Conservation (phyloP, 2,329 filamentous ascomycete genomes). For the Neopestalotiopsis sp. region DNA sequence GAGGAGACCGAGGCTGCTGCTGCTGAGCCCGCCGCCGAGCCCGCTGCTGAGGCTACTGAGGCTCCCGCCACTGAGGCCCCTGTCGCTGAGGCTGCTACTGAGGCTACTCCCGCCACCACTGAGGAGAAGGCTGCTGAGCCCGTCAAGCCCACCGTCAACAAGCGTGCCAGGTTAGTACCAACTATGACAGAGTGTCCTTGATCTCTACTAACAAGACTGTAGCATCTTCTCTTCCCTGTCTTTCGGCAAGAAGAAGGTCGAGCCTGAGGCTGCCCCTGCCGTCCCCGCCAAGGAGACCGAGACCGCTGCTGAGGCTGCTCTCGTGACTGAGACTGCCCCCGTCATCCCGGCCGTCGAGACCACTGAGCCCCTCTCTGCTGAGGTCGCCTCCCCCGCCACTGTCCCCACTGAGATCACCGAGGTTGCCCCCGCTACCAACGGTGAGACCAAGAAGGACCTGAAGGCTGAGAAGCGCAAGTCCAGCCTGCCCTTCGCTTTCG, state of each 20-base stretch:
- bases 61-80: slow-evolving; percentile 41
- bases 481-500: slow-evolving; percentile 74
- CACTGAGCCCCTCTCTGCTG: slow-evolving; percentile 60
- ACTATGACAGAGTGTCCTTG: slow-evolving; percentile 29
- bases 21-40: slow-evolving; percentile 36
- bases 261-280: slow-evolving; percentile 50
- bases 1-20: slow-evolving; percentile 37
- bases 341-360: slow-evolving; percentile 66
- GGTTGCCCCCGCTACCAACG: slow-evolving; percentile 49
- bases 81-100: slow-evolving; percentile 36
- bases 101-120: slow-evolving; percentile 39
- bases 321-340: slow-evolving; percentile 58
- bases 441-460: slow-evolving; percentile 65
- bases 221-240: slow-evolving; percentile 61
- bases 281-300: slow-evolving; percentile 50
- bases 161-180: slow-evolving; percentile 56
- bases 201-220: slow-evolving; percentile 24
- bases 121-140: slow-evolving; percentile 44
- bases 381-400: slow-evolving; percentile 55
- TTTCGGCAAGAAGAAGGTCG: slow-evolving; percentile 64
- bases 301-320: slow-evolving; percentile 34
- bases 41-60: slow-evolving; percentile 37
- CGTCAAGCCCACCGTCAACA: slow-evolving; percentile 53
- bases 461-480: slow-evolving; percentile 85
- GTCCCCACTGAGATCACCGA: slow-evolving; percentile 55